Percentiles rank a stretch among this genome's conserved stretches.
These are phyloP conservation scores for Leptographium radiaticola DNA, from an alignment of 2,329 filamentous ascomycete species.

Conservation along the genomic window DNA sequence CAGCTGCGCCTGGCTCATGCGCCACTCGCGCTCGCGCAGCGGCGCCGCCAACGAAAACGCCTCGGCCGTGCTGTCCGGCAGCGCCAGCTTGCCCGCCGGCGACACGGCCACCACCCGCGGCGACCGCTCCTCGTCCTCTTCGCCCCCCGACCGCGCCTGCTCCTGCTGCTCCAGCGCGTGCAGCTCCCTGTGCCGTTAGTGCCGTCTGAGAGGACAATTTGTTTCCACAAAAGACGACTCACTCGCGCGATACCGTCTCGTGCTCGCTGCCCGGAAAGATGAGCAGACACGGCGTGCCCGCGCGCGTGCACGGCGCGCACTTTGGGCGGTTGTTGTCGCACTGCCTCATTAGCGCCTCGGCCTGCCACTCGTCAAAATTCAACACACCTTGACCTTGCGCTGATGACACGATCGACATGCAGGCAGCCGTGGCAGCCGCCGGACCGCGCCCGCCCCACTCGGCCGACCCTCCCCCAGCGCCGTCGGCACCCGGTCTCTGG, in stretches of 20 bases:
- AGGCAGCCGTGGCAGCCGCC: slow-evolving; percentile 3
- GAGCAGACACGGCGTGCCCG: slow-evolving; percentile 14
- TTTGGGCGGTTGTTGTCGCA: slow-evolving; percentile 19
- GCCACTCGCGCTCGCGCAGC: neutral
- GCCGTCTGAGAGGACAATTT: too few relatives aligned
- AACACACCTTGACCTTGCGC: slow-evolving; percentile 5
- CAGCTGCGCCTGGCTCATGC: neutral
- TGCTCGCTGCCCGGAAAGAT: slow-evolving; percentile 15
- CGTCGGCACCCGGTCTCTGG: neutral
- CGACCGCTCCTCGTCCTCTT: neutral
- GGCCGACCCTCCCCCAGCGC: neutral
- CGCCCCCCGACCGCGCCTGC: neutral
- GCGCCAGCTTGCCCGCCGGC: neutral
- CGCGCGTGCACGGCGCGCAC: slow-evolving; percentile 16
- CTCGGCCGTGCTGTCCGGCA: too few relatives aligned
- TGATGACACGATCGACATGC: slow-evolving; percentile 8
- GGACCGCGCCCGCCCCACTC: neutral
- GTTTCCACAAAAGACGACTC: too few relatives aligned
- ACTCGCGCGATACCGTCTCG: slow-evolving; percentile 12
- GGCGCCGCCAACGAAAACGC: neutral
- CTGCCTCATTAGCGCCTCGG: neutral
- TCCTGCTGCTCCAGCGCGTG: slow-evolving; percentile 16
- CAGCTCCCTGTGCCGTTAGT: slow-evolving; percentile 10
- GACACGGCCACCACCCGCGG: neutral
- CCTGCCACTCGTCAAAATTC: neutral